Base-by-base conservation (phyloP, 805 yeast species). In the Metschnikowia shivogae region DNA sequence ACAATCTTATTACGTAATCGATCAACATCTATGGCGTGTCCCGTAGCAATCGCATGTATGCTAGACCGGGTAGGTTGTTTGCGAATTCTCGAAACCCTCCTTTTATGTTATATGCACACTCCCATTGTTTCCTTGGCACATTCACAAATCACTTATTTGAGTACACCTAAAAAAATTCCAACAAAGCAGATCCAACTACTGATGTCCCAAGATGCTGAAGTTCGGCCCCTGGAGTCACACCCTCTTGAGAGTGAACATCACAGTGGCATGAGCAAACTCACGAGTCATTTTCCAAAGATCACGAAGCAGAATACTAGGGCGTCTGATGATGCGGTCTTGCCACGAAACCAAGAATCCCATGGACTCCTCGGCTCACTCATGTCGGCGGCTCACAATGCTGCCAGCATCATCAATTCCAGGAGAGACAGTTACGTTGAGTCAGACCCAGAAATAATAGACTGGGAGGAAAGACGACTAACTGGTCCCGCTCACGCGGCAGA, bases 301-400 rank as follows among this genome's bases (percentile, higher is more conserved):
- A 19, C 17, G 17, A 31, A 22, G 35, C 28, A 22, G 14, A 39
- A 39, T 14, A 31, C 30, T 8, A 26, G 22, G 11, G 42, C 22
- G 4, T 39, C 42, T 3, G 42, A 39, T 14, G 43, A 26, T 28
- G 33, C 28, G 13, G 33, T 12, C 8, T 20, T n/a, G 17, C 14
- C 38, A n/a, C 37, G 43, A 4, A 28, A 34, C 13, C 34, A 42
- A 29, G 56, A 49, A 32, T 46, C 49, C 19, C 45, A 50, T 38
- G 77, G 80, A 2, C 50, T 77, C 11, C 52, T 77, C 1, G 70
- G 77, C 1, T 59, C 79, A 1, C 55, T 77, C 17, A 47, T 77
- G 34, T 64, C 70, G 13, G 76, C 74, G 10, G 80, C 80, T 5
- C 78, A 73, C 47, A 71, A 63, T 43, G 79, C 77, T 2, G 74